Percentiles rank a stretch among this genome's conserved stretches.
phyloP scores from a whole-genome alignment of 306 rosid genomes.

The Glycyrrhiza uralensis region DNA sequence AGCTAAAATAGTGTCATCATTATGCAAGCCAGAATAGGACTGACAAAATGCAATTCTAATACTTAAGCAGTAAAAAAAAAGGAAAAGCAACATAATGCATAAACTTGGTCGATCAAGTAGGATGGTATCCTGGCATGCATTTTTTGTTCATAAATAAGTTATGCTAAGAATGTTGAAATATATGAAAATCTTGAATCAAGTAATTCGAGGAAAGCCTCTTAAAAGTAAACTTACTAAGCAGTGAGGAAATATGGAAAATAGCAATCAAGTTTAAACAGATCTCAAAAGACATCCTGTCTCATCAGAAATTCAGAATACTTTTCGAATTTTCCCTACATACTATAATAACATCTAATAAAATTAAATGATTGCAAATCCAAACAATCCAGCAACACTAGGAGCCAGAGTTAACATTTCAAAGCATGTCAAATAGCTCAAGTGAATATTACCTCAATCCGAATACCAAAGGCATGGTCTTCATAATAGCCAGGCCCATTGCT shows the following conservation, averaged over 20 bases:
- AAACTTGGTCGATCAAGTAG: constrained; percentile 8
- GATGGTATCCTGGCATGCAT: background rate
- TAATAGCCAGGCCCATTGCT: constrained; percentile 99
- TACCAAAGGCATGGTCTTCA: constrained; percentile 92
- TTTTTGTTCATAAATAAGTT: constrained; percentile 13
- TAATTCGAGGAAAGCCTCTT: too few species aligned
- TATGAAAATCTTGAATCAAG: too few species aligned
- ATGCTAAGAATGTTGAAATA: constrained; percentile 11
- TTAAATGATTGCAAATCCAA: too few species aligned
- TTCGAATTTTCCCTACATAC: too few species aligned
- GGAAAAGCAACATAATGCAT: background rate
- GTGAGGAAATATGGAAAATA: too few species aligned
- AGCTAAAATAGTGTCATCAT: constrained; percentile 28
- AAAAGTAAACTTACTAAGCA: too few species aligned
- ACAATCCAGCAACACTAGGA: constrained; percentile 12
- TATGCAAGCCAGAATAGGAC: background rate
- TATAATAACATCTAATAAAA: too few species aligned
- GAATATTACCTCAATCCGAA: constrained; percentile 78
- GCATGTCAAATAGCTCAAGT: constrained; percentile 14
- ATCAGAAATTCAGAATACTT: too few species aligned
- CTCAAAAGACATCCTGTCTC: too few species aligned
- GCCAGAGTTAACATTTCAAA: constrained; percentile 10
- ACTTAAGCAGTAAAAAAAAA: background rate
- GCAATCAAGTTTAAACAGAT: too few species aligned
- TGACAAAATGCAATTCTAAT: constrained; percentile 2